phyloP scores from a whole-genome alignment of 2,329 filamentous ascomycete species.

The Xylariaceae sp. region DNA sequence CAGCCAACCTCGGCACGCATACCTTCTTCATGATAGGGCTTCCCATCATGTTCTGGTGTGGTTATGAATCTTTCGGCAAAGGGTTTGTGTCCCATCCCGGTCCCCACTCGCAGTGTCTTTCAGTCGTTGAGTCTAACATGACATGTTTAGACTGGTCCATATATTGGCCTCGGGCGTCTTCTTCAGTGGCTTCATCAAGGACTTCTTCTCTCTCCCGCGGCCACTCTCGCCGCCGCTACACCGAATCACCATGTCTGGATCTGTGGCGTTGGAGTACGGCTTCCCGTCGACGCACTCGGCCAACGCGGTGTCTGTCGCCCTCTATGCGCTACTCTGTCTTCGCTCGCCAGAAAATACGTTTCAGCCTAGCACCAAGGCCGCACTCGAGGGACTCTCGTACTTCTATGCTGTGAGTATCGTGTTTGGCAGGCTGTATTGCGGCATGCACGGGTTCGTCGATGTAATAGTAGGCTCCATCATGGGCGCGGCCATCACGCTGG shows the following conservation, averaged over 20 bases:
- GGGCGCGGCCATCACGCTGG: slow-evolving; percentile 58
- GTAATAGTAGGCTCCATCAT: slow-evolving; percentile 75
- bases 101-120: slow-evolving; percentile 12
- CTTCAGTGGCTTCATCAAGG: slow-evolving; percentile 89
- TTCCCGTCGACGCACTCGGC: slow-evolving; percentile 97
- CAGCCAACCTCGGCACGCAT: slow-evolving; percentile 92
- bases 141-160: slow-evolving; percentile 63
- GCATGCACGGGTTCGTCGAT: slow-evolving; percentile 97
- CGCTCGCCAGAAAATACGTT: slow-evolving; percentile 59
- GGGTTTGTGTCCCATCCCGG: slow-evolving; percentile 54
- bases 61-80: slow-evolving; percentile 76
- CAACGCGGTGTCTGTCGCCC: slow-evolving; percentile 89
- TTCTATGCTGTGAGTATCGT: slow-evolving; percentile 87
- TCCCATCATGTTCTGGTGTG: slow-evolving; percentile 95
- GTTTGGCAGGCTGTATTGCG: slow-evolving; percentile 87
- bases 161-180: slow-evolving; percentile 76
- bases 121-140: background rate
- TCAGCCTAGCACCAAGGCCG: slow-evolving; percentile 50
- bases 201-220: slow-evolving; percentile 85
- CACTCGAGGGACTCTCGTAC: slow-evolving; percentile 66
- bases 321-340: slow-evolving; percentile 73
- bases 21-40: slow-evolving; percentile 98
- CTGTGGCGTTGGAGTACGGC: slow-evolving; percentile 89
- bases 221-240: slow-evolving; percentile 88
- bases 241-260: slow-evolving; percentile 96